A percentile compares a stretch with the other conserved stretches of the same genome.
These are phyloP conservation scores for Flammula alnicola DNA, from an alignment of 1,284 basidiomycete genomes.

Conservation along the genomic window DNA sequence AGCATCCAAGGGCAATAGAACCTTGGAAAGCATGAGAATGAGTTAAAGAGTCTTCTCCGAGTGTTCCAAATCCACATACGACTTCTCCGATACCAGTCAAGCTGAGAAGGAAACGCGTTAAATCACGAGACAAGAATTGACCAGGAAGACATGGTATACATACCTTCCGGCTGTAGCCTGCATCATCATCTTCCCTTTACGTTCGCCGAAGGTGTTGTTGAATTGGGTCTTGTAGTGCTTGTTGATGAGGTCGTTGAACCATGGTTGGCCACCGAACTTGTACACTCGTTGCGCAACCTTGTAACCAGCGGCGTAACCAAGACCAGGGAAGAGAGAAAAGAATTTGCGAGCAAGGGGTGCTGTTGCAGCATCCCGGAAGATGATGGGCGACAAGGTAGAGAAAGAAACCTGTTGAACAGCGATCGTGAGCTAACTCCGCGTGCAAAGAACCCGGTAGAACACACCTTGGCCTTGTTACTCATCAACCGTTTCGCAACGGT, in stretches of 20 bases:
- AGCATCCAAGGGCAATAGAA: slow-evolving; percentile 92
- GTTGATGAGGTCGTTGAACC: slow-evolving; percentile 92
- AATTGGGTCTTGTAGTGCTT: slow-evolving; percentile 80
- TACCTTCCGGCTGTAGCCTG: slow-evolving; percentile 94
- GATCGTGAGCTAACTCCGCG: neutral
- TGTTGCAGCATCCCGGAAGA: slow-evolving; percentile 87
- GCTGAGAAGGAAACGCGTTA: slow-evolving; percentile 43
- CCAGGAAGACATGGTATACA: slow-evolving; percentile 25
- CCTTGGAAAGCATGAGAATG: slow-evolving; percentile 41
- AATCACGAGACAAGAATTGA: neutral
- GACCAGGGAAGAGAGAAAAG: slow-evolving; percentile 93
- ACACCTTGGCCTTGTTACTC: slow-evolving; percentile 90
- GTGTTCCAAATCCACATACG: slow-evolving; percentile 48
- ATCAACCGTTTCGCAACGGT: slow-evolving; percentile 97
- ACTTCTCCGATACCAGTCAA: slow-evolving; percentile 98
- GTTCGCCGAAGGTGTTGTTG: slow-evolving; percentile 89
- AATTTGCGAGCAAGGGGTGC: slow-evolving; percentile 77
- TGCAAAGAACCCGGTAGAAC: slow-evolving; percentile 5
- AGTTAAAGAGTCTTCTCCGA: neutral
- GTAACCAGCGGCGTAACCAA: slow-evolving; percentile 98
- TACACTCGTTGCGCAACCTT: slow-evolving; percentile 93
- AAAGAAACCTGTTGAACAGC: slow-evolving; percentile 59
- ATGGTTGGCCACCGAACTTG: slow-evolving; percentile 99
- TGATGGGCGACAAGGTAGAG: slow-evolving; percentile 69
- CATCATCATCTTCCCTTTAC: slow-evolving; percentile 95